A percentile compares a stretch with the other conserved stretches of the same genome.
These are phyloP conservation scores for Nigrospora oryzae DNA, from an alignment of 2,329 filamentous ascomycete species.

Conservation along the genomic window DNA sequence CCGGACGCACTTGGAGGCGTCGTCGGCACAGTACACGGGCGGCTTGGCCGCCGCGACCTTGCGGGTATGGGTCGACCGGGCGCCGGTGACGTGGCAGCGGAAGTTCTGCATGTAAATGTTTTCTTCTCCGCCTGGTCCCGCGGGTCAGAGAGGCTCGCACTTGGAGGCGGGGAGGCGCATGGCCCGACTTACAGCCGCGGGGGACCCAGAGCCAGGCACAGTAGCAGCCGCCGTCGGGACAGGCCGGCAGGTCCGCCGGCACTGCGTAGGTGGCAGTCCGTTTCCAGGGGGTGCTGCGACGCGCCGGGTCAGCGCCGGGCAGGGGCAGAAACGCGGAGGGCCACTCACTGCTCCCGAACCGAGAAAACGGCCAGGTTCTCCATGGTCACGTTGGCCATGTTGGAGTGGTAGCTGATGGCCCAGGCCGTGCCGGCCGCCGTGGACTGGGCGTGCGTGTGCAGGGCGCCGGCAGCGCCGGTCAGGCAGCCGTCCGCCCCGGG, in stretches of 20 bases:
- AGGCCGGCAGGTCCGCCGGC: no score
- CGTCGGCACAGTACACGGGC: slow-evolving; percentile 31
- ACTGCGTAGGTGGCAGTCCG: slow-evolving; percentile 1
- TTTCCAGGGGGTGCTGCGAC: slow-evolving; percentile 10
- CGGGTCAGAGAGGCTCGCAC: no score
- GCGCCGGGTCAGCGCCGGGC: background rate
- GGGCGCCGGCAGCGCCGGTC: slow-evolving; percentile 26
- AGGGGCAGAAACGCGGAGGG: no score
- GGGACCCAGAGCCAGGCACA: no score
- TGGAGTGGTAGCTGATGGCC: slow-evolving; percentile 39
- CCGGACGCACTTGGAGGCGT: slow-evolving; percentile 29
- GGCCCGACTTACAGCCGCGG: no score
- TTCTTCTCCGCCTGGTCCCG: slow-evolving; percentile 1
- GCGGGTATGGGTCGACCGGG: slow-evolving; percentile 25
- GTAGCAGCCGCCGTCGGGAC: no score
- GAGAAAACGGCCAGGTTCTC: slow-evolving; percentile 44
- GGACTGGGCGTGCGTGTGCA: slow-evolving; percentile 36
- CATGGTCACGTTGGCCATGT: slow-evolving; percentile 36
- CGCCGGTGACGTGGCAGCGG: slow-evolving; percentile 36
- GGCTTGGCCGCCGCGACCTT: slow-evolving; percentile 28
- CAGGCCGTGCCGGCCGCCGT: slow-evolving; percentile 36
- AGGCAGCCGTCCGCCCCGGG: slow-evolving; percentile 18
- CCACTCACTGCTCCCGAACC: slow-evolving; percentile 30
- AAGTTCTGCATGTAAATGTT: slow-evolving; percentile 36
- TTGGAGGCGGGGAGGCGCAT: no score